Evolutionary conservation across 352 stramenopile species (phyloP), one percentile per base, ranked within the genome.

Genomic region (Phytophthora capsici): DNA sequence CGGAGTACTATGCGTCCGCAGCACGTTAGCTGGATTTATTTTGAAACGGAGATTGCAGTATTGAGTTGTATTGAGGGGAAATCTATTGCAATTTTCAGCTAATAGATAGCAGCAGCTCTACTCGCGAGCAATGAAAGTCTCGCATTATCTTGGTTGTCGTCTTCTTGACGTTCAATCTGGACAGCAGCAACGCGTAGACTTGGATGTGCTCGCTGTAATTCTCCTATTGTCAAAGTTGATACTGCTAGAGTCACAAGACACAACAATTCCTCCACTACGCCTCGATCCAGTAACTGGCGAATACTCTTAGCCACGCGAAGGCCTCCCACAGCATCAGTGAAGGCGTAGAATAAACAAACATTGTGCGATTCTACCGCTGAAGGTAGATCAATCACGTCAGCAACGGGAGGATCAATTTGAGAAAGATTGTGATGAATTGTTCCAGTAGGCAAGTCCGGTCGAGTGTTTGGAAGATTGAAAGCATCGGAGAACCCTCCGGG

Each of bases 381-480:
- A 6, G 66, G 66, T 14, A 75, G 37, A 20, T 67, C 61, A 37
- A 71, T 6, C 8, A 59, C 44, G 32, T 48, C 47, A 0, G 37
- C 20, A 6, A 45, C 32, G 3, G 36, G 36, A 48, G 47, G 41
- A 48, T 36, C 47, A 36, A 61, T 5, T 38, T 41, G 54, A 23
- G 37, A 16, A 10, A 55, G 51, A 37, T 52, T 56, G n/a, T 69
- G 45, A 14, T 71, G 41, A 22, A 80, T 66, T 12, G 34, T 41
- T 40, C 69, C 64, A 23, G 38, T 66, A 13, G 72, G 69, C 3
- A 69, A 48, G 19, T 78, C 57, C 0, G 72, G 72, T 80, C 59
- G 30, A 80, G 41, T 3, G 51, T 55, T 28, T 65, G 64, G 48
- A 77, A 80, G 20, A 77, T 50, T 8, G 62, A 50, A 19, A 73